Base-by-base conservation (phyloP, 2,329 filamentous ascomycete genomes). In the Aureobasidium leucospermi region DNA sequence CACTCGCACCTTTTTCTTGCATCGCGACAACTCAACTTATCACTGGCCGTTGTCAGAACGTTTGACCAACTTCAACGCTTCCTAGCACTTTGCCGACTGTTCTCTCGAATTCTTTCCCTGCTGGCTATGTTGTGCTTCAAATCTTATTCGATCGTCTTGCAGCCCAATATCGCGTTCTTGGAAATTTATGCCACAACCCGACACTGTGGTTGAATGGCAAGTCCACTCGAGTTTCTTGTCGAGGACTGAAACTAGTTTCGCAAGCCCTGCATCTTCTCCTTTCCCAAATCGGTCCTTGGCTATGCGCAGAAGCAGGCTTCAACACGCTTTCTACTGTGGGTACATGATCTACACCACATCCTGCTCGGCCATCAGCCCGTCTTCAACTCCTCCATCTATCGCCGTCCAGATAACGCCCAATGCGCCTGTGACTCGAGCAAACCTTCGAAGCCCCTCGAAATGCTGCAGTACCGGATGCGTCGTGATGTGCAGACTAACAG, bases 301-400 rank as follows among this genome's bases (percentile, higher is more conserved):
- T 34, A 39, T 45, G 39, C 11, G 29, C 41, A 45, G 16, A 34
- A n/a, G 39, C 52, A 34, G 41, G 52, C 39, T 45, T 56, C 31
- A 45, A 36, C 39, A 56, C 39, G 34, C 36, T 56, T 55, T 43
- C 29, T 43, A n/a, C 36, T 56, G 29, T 56, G 52, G 51, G 29
- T 43, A 56, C 52, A 45, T 56, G 52, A 56, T 56, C 52, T 56
- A 32, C 49, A 53, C 28, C 23, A 36, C 16, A 38, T 36, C 16
- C 52, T 28, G 41, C 41, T 28, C 41, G 29, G 39, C 41, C 52
- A 36, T 16, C 16, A 34, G 41, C 32, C 39, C 31, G 41, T 36
- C 19, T 36, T 32, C 28, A 13, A n/a, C n/a, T 36, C 41, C 16
- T 36, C 31, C 36, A 41, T 19, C n/a, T 6, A 19, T 36, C 16